Evolutionary conservation across 345 rosid genomes (phyloP).

Genomic region (Populus davidiana): DNA sequence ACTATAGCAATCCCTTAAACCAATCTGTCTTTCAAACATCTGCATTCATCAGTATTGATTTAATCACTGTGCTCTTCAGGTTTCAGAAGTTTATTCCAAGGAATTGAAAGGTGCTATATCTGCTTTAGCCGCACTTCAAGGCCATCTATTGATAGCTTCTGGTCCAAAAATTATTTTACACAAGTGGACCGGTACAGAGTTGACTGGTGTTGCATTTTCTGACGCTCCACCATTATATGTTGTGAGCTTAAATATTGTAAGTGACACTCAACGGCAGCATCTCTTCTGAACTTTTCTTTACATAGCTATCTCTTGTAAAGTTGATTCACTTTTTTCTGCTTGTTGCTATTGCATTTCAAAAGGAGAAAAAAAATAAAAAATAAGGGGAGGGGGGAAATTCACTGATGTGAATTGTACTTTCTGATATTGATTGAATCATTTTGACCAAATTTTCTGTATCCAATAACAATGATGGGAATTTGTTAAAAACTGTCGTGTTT

Average conservation of each 20-base stretch:
- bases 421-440: too few relatives aligned
- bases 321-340: neutral
- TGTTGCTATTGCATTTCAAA: neutral
- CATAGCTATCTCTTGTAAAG: neutral
- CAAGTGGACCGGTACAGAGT: slow-evolving; percentile 86
- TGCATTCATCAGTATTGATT: neutral
- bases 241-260: slow-evolving; percentile 91
- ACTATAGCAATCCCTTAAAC: slow-evolving; percentile 1
- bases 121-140: slow-evolving; percentile 97
- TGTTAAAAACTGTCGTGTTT: too few relatives aligned
- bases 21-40: neutral
- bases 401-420: too few relatives aligned
- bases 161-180: slow-evolving; percentile 95
- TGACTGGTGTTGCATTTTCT: slow-evolving; percentile 86
- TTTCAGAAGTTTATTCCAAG: slow-evolving; percentile 86
- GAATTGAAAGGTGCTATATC: slow-evolving; percentile 97
- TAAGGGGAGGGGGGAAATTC: too few relatives aligned
- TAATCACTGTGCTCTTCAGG: slow-evolving; percentile 39
- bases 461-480: too few relatives aligned
- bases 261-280: slow-evolving; percentile 25
- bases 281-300: slow-evolving; percentile 1
- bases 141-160: slow-evolving; percentile 86
- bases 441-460: too few relatives aligned
- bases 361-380: neutral
- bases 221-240: slow-evolving; percentile 94